phyloP scores from a whole-genome alignment of 1,284 basidiomycete genomes.

The Lentinula novae-zelandiae region DNA sequence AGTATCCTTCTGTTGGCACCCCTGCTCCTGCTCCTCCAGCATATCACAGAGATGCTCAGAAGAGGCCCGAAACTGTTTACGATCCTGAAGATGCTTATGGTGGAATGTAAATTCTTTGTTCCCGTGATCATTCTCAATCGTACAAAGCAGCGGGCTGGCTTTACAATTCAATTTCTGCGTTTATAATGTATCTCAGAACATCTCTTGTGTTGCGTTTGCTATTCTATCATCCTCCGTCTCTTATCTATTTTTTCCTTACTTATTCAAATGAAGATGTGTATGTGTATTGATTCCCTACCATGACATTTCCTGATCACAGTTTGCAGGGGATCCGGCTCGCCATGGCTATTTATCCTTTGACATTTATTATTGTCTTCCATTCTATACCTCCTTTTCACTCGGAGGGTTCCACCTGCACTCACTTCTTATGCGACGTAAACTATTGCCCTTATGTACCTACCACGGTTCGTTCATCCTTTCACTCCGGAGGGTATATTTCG shows the following conservation, averaged over 20 bases:
- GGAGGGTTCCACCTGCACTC: no score
- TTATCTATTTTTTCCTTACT: neutral
- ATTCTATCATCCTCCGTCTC: neutral
- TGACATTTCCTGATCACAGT: neutral
- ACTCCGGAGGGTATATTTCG: no score
- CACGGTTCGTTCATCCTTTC: no score
- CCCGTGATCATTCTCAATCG: neutral
- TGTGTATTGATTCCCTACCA: neutral
- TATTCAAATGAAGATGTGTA: neutral
- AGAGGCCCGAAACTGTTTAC: constrained; percentile 18
- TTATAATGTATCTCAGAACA: no score
- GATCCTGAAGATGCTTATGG: constrained; percentile 19
- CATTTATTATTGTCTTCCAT: no score
- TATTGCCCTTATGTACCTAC: no score
- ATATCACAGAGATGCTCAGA: neutral
- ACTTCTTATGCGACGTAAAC: no score
- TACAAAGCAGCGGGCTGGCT: neutral
- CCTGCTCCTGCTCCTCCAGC: neutral
- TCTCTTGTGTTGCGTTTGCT: no score
- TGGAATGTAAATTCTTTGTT: constrained; percentile 11
- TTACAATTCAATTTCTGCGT: neutral
- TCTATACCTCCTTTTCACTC: no score
- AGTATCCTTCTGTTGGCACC: neutral
- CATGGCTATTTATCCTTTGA: neutral
- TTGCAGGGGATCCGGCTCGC: neutral